Evolutionary conservation across 257 asterid genomes (phyloP).

Genomic region (Przewalskia tangutica): DNA sequence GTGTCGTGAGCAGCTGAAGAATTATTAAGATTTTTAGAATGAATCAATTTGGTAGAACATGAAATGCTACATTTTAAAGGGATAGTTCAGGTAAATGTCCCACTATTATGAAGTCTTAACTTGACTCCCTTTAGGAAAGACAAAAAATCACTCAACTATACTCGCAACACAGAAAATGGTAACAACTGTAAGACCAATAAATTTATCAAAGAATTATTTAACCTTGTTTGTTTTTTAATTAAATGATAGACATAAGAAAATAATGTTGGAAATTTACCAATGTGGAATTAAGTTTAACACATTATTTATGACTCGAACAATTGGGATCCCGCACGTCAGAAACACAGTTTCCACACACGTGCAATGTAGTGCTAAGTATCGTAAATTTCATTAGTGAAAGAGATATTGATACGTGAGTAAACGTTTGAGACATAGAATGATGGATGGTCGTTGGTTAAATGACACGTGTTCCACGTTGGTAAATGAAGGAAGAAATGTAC

Average conservation of each 20-base stretch:
- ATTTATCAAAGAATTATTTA: background rate
- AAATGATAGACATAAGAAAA: background rate
- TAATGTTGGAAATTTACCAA: too few relatives aligned
- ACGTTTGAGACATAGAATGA: too few relatives aligned
- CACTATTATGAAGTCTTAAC: background rate
- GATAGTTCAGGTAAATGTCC: background rate
- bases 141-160: background rate
- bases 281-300: too few relatives aligned
- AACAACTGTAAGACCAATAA: background rate
- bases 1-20: background rate
- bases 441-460: too few relatives aligned
- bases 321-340: too few relatives aligned
- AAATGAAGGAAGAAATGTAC: too few relatives aligned
- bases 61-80: background rate
- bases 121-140: background rate
- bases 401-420: too few relatives aligned
- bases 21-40: background rate
- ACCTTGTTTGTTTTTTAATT: background rate
- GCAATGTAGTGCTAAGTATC: too few relatives aligned
- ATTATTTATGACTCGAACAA: too few relatives aligned
- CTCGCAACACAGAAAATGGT: background rate
- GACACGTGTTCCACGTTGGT: too few relatives aligned
- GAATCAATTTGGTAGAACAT: background rate
- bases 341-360: too few relatives aligned
- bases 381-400: too few relatives aligned